Conservation (phyloP, 1,284 basidiomycete species). For the Megacollybia platyphylla region DNA sequence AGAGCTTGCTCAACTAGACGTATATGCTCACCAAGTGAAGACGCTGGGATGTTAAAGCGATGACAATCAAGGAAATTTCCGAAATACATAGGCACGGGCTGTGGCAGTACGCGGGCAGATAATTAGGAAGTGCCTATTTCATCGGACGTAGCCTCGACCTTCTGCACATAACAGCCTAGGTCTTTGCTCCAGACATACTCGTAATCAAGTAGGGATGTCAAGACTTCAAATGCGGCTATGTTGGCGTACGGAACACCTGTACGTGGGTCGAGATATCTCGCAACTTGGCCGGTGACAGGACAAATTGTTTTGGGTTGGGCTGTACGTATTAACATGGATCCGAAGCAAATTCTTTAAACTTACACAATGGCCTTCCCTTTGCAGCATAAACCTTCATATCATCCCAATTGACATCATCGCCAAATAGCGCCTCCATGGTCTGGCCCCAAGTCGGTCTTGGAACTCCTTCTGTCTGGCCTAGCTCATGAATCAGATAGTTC, state of each 20-base stretch:
- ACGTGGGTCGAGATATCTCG: conserved; percentile 63
- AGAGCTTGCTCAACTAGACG: too few species aligned
- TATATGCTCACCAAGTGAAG: too few species aligned
- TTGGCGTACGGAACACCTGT: conserved; percentile 70
- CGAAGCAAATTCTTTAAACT: conserved; percentile 12
- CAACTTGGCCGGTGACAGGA: conserved; percentile 49
- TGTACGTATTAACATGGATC: conserved; percentile 13
- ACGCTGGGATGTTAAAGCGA: too few species aligned
- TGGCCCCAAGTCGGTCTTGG: conserved; percentile 50
- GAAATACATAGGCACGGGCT: too few species aligned
- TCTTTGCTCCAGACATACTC: conserved; percentile 52
- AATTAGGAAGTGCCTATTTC: background rate
- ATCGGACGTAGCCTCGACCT: conserved; percentile 9
- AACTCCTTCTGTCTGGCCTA: conserved; percentile 29
- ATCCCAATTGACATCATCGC: conserved; percentile 61
- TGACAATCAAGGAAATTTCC: too few species aligned
- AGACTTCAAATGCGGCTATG: conserved; percentile 45
- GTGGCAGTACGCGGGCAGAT: too few species aligned
- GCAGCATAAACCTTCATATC: conserved; percentile 47
- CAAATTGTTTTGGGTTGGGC: conserved; percentile 51
- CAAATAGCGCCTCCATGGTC: conserved; percentile 70
- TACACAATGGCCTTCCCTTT: conserved; percentile 50
- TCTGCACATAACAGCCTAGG: conserved; percentile 41
- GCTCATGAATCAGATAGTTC: conserved; percentile 56
- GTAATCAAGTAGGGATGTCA: conserved; percentile 48